Conservation (phyloP, 73 alveolate genomes). For the Symbiodinium pilosum region DNA sequence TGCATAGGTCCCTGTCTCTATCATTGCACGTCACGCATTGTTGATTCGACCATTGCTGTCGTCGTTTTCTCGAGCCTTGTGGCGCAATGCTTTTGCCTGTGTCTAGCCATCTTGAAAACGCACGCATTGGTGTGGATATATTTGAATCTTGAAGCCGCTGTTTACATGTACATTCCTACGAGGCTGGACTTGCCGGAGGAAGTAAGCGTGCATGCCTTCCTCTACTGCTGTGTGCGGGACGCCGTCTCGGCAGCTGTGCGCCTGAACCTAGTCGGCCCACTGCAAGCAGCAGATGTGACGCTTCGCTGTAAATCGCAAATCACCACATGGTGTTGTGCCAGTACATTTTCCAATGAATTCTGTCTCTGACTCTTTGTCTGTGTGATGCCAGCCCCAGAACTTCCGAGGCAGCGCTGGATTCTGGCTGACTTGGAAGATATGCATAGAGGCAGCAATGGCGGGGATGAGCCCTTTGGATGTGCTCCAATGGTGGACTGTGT, state of each 20-base stretch:
- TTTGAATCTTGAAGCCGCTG: no score
- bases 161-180: no score
- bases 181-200: slow-evolving; percentile 22
- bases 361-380: not conserved
- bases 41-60: no score
- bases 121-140: no score
- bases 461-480: slow-evolving; percentile 14
- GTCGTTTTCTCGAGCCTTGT: no score
- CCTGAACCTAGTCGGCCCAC: slow-evolving; percentile 53
- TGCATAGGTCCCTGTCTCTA: no score
- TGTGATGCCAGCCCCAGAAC: no score
- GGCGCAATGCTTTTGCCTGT: no score
- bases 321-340: not conserved
- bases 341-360: not conserved
- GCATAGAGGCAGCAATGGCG: not conserved
- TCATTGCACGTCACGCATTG: no score
- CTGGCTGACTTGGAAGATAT: not conserved
- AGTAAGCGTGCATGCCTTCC: slow-evolving; percentile 25
- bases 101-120: no score
- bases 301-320: not conserved
- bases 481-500: slow-evolving; percentile 58
- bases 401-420: slow-evolving; percentile 39
- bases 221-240: slow-evolving; percentile 44
- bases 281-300: slow-evolving; percentile 20
- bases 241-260: slow-evolving; percentile 63